Evolutionary conservation across 2,329 filamentous ascomycete genomes (phyloP), one percentile per base, ranked within the genome.

Genomic region (Graphilbum fragrans): DNA sequence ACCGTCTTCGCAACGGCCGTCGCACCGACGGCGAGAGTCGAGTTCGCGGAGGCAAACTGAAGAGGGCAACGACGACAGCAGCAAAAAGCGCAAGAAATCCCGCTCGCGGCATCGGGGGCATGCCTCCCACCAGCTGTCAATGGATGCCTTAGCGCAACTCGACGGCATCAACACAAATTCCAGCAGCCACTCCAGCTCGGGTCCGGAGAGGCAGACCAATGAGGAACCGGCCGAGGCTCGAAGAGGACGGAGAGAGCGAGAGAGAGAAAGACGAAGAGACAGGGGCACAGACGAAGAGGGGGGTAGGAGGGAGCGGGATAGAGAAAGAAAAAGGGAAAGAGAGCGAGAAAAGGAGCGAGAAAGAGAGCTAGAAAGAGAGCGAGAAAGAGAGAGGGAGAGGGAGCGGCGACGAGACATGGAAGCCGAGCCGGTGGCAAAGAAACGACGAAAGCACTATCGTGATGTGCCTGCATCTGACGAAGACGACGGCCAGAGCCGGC

Each of bases 121-220:
- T 12, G 45, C 41, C 41, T 41, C 48, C 4, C 51, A 51, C 11
- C 38, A 44, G 1, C 41, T 56, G n/a, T 57, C 55, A 6, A 37
- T 45, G 9, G 54, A 55, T 32, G 55, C 53, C 2, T 43, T 55
- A 20, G 52, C 52, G 1, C 48, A 47, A 17, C 44, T 55, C 14
- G 54, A 55, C 32, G 46, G 32, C 32, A 4, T 34, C n/a, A 19
- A n/a, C n/a, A n/a, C n/a, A n/a, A n/a, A n/a, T n/a, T n/a, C n/a
- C n/a, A n/a, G n/a, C n/a, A 7, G 29, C 6, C 29, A 31, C 11
- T 16, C 29, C 8, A 31, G 29, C 7, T 31, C 29, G 29, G 17
- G 17, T 14, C 29, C 5, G n/a, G n/a, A n/a, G n/a, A n/a, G n/a
- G n/a, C n/a, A n/a, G n/a, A n/a, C n/a, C n/a, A n/a, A n/a, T 29